Conservation (phyloP, 1,139 yeast species). For the Sugiyamaella paludigena region DNA sequence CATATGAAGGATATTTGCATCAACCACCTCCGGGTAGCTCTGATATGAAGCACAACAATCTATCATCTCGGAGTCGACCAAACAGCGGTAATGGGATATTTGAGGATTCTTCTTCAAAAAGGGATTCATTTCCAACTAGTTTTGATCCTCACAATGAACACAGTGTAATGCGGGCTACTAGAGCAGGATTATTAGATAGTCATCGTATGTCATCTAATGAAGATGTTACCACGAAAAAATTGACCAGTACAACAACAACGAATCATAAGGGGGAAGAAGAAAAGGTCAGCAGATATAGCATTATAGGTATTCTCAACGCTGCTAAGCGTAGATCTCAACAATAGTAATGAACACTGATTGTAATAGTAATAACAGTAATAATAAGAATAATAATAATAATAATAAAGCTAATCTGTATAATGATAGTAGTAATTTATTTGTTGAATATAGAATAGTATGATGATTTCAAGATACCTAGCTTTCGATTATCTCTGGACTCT, state of each 20-base stretch:
- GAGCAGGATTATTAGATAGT: slow-evolving; percentile 13
- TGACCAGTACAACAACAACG: too few species aligned
- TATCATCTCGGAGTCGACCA: background rate
- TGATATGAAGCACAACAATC: background rate
- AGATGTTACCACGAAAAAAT: background rate
- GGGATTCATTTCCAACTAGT: slow-evolving; percentile 13
- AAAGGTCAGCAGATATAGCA: slow-evolving; percentile 26
- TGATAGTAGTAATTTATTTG: too few species aligned
- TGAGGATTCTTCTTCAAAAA: background rate
- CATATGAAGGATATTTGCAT: slow-evolving; percentile 6
- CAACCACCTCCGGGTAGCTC: background rate
- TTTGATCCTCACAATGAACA: slow-evolving; percentile 22
- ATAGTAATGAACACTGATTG: background rate
- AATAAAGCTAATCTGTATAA: too few species aligned
- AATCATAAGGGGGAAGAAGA: slow-evolving; percentile 1
- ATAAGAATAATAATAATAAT: too few species aligned
- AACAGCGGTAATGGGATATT: background rate
- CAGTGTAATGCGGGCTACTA: slow-evolving; percentile 18
- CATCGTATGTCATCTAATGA: slow-evolving; percentile 9
- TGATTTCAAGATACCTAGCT: too few species aligned
- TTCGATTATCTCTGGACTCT: too few species aligned
- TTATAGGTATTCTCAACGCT: slow-evolving; percentile 28
- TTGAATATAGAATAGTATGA: too few species aligned
- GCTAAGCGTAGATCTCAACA: slow-evolving; percentile 22
- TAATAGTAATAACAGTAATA: too few species aligned